These are phyloP conservation scores for Penicillium egyptiacum DNA, from an alignment of 495 filamentous ascomycete genomes.

Conservation along the genomic window DNA sequence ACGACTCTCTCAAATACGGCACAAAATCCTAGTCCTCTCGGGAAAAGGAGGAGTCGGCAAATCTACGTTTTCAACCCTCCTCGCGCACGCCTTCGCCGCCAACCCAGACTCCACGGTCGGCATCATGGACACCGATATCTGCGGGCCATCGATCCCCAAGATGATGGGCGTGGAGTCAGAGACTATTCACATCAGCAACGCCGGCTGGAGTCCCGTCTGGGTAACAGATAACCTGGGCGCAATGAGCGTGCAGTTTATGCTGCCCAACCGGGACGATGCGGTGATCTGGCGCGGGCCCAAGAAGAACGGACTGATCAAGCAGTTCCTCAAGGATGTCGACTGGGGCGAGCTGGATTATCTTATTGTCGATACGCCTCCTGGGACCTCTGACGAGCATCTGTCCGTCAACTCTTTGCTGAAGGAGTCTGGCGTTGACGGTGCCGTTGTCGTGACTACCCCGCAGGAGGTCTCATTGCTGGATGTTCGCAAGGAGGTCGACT, in stretches of 20 bases:
- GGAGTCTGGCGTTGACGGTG: slow-evolving; percentile 86
- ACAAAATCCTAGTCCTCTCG: slow-evolving; percentile 89
- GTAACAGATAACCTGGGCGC: slow-evolving; percentile 86
- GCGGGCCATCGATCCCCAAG: slow-evolving; percentile 90
- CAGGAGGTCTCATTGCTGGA: slow-evolving; percentile 93
- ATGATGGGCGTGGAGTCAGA: slow-evolving; percentile 97
- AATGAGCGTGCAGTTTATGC: slow-evolving; percentile 98
- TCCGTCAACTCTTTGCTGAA: slow-evolving; percentile 86
- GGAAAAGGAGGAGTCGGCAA: slow-evolving; percentile 98
- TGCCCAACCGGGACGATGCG: slow-evolving; percentile 87
- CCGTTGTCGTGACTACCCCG: slow-evolving; percentile 89
- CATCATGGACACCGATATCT: slow-evolving; percentile 96
- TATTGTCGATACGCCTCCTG: slow-evolving; percentile 92
- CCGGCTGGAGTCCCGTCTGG: slow-evolving; percentile 93
- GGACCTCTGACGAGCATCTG: slow-evolving; percentile 92
- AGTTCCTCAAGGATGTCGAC: slow-evolving; percentile 94
- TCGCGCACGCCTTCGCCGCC: slow-evolving; percentile 82
- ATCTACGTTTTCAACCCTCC: slow-evolving; percentile 82
- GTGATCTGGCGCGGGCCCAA: slow-evolving; percentile 97
- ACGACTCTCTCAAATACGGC: slow-evolving; percentile 74
- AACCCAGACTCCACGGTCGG: slow-evolving; percentile 75
- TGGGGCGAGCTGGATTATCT: slow-evolving; percentile 95
- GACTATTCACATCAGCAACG: slow-evolving; percentile 80
- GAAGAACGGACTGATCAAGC: slow-evolving; percentile 97
- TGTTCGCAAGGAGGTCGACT: slow-evolving; percentile 95